phyloP scores from a whole-genome alignment of 169 alveolate genomes.

The Cryptosporidium canis region DNA sequence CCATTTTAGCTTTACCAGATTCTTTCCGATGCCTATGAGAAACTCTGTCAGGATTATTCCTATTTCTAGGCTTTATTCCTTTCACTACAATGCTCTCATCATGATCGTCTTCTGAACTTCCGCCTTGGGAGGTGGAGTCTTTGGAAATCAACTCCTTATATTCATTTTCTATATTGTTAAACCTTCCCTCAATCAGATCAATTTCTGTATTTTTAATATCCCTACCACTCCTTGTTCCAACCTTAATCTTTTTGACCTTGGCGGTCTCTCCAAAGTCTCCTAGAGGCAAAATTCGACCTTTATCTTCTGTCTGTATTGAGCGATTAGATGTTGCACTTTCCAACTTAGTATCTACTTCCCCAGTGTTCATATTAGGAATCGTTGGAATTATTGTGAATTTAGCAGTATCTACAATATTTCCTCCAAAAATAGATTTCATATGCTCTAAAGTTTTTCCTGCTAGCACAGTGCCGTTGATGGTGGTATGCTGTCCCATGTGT shows the following conservation, averaged over 20 bases:
- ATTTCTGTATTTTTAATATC: background rate
- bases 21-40: background rate
- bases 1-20: background rate
- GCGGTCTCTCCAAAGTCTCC: slow-evolving; percentile 34
- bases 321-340: too few relatives aligned
- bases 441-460: slow-evolving; percentile 36
- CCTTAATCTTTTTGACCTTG: slow-evolving; percentile 2
- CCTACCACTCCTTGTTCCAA: background rate
- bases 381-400: slow-evolving; percentile 7
- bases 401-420: slow-evolving; percentile 39
- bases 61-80: slow-evolving; percentile 57
- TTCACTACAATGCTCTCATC: slow-evolving; percentile 1
- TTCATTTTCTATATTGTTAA: slow-evolving; percentile 11
- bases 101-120: background rate
- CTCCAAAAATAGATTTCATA: slow-evolving; percentile 66
- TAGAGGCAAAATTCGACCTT: slow-evolving; percentile 20
- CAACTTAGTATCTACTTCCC: background rate
- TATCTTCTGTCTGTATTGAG: background rate
- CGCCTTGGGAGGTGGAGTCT: background rate
- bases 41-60: slow-evolving; percentile 6
- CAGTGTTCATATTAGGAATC: background rate
- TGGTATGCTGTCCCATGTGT: background rate
- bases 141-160: background rate
- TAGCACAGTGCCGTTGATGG: background rate
- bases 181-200: background rate